These are phyloP conservation scores for Aspergillus leporis DNA, from an alignment of 495 filamentous ascomycete species.

Conservation along the genomic window DNA sequence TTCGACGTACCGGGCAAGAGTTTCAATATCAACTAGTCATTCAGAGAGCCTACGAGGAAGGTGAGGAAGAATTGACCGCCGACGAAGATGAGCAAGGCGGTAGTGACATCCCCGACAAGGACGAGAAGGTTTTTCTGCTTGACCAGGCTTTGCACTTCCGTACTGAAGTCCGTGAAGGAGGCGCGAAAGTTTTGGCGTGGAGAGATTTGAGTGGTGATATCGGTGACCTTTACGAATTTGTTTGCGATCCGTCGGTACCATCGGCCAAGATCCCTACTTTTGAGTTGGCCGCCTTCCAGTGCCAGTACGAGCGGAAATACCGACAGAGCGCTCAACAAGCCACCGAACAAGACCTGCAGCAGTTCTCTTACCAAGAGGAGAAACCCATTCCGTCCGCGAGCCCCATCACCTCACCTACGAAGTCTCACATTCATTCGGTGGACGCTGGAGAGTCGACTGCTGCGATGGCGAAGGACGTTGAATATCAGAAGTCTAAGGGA, in stretches of 20 bases:
- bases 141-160: conserved; percentile 90
- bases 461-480: conserved; percentile 48
- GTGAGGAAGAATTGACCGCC: conserved; percentile 87
- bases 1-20: conserved; percentile 88
- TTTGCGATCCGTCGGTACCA: conserved; percentile 76
- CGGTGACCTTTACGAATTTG: conserved; percentile 94
- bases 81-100: conserved; percentile 81
- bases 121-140: conserved; percentile 95
- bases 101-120: conserved; percentile 69
- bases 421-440: conserved; percentile 34
- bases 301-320: conserved; percentile 96
- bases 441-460: conserved; percentile 38
- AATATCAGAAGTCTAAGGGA: conserved; percentile 44
- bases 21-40: conserved; percentile 97
- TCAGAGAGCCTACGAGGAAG: conserved; percentile 95
- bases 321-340: conserved; percentile 75
- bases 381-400: conserved; percentile 81
- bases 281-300: conserved; percentile 81
- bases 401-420: conserved; percentile 67
- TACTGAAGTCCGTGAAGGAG: conserved; percentile 72
- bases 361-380: conserved; percentile 80
- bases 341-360: conserved; percentile 73
- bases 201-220: conserved; percentile 89
- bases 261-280: conserved; percentile 75
- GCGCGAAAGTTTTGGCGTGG: conserved; percentile 87